Conservation (phyloP, 495 filamentous ascomycete genomes). For the Wilcoxina mikolae region DNA sequence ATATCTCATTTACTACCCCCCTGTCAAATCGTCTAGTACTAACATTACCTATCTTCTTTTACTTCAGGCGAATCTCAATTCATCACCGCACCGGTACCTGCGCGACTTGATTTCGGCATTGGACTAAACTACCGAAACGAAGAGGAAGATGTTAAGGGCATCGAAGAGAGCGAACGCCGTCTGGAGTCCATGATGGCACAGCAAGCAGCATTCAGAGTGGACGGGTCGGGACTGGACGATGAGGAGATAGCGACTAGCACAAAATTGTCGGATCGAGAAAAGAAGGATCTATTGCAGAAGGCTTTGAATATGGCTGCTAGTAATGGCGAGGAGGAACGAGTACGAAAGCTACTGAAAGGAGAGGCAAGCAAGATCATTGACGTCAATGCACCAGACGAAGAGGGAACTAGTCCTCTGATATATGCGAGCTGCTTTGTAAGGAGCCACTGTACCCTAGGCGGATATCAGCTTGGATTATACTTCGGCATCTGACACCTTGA, state of each 20-base stretch:
- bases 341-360: constrained; percentile 60
- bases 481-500: constrained; percentile 11
- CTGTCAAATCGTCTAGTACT: too few species aligned
- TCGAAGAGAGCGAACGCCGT: constrained; percentile 71
- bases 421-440: constrained; percentile 98
- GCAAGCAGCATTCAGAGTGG: constrained; percentile 67
- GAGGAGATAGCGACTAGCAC: constrained; percentile 60
- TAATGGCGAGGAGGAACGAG: constrained; percentile 78
- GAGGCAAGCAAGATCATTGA: constrained; percentile 65
- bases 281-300: constrained; percentile 66
- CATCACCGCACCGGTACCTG: constrained; percentile 66
- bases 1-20: too few species aligned
- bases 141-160: constrained; percentile 47
- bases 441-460: constrained; percentile 21
- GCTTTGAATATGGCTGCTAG: constrained; percentile 90
- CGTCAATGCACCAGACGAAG: constrained; percentile 80
- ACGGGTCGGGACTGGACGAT: constrained; percentile 54
- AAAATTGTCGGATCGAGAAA: constrained; percentile 59
- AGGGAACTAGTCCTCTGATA: constrained; percentile 86
- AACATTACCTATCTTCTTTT: too few species aligned
- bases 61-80: constrained; percentile 87
- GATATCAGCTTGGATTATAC: background rate
- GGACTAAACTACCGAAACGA: constrained; percentile 58
- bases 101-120: constrained; percentile 61
- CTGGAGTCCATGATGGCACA: constrained; percentile 93